Conservation (phyloP, 2,329 filamentous ascomycete species). For the Sporothrix sp. region DNA sequence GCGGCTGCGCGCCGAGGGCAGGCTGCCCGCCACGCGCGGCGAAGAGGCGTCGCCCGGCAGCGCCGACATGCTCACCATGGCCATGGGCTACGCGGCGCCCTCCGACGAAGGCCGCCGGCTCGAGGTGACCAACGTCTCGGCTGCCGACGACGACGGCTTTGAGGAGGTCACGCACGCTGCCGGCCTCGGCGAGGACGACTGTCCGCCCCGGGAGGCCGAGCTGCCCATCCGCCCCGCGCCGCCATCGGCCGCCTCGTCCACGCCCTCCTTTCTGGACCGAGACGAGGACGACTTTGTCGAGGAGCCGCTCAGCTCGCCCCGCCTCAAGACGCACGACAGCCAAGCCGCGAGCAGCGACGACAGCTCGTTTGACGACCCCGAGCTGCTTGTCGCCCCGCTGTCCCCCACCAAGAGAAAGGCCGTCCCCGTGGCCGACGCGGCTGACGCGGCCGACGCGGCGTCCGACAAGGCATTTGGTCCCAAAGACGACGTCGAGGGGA, state of each 20-base stretch:
- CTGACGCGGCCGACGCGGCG: background rate
- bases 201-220: slow-evolving; percentile 22
- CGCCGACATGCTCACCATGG: slow-evolving; percentile 55
- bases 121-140: slow-evolving; percentile 66
- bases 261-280: slow-evolving; percentile 39
- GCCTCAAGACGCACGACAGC: slow-evolving; percentile 51
- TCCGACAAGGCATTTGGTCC: background rate
- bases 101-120: slow-evolving; percentile 59
- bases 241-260: background rate
- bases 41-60: slow-evolving; percentile 34
- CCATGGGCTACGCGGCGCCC: slow-evolving; percentile 37
- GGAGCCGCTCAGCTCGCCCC: slow-evolving; percentile 61
- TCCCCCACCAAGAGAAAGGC: slow-evolving; percentile 39
- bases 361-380: slow-evolving; percentile 44
- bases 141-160: slow-evolving; percentile 73
- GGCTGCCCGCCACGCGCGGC: slow-evolving; percentile 43
- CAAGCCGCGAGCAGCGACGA: slow-evolving; percentile 37
- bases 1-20: slow-evolving; percentile 65
- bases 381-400: slow-evolving; percentile 47
- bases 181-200: slow-evolving; percentile 59
- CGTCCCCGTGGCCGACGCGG: background rate
- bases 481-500: slow-evolving; percentile 17
- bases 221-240: slow-evolving; percentile 20
- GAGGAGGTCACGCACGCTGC: slow-evolving; percentile 70
- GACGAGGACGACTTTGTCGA: slow-evolving; percentile 70